A percentile compares a stretch with the other conserved stretches of the same genome.
Evolutionary conservation across 495 filamentous ascomycete genomes (phyloP).

Genomic region (Trichoderma parareesei): DNA sequence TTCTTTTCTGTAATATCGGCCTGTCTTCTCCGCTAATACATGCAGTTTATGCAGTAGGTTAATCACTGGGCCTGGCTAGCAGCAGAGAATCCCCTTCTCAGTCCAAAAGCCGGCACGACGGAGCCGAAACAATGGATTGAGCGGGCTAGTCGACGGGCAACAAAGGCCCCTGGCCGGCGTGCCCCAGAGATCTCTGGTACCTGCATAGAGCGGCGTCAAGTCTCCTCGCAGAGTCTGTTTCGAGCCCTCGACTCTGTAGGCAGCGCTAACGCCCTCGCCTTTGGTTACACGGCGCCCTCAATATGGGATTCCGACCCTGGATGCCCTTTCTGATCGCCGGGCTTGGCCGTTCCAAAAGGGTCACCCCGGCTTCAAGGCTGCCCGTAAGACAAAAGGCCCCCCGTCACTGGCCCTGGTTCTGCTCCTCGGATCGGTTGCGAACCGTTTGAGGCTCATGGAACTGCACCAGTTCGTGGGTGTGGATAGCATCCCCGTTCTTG

Average conservation of each 20-base stretch:
- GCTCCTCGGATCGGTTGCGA: background rate
- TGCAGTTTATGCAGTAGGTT: too few species aligned
- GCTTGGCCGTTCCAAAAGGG: background rate
- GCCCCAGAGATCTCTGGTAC: constrained; percentile 3
- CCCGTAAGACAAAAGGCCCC: background rate
- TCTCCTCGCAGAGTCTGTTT: background rate
- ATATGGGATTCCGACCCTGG: background rate
- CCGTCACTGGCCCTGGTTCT: constrained; percentile 3
- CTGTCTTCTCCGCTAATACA: too few species aligned
- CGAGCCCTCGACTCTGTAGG: background rate
- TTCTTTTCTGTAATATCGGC: too few species aligned
- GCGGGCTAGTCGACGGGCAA: background rate
- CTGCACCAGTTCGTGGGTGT: background rate
- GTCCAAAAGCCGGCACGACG: background rate
- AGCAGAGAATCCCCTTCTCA: too few species aligned
- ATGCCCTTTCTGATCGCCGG: background rate
- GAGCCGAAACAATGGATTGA: constrained; percentile 7
- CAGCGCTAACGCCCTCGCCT: background rate
- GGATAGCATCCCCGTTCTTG: background rate
- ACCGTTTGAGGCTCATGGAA: constrained; percentile 7
- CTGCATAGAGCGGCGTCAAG: background rate
- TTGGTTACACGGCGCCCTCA: background rate
- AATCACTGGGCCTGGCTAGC: too few species aligned
- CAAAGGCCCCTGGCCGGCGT: background rate
- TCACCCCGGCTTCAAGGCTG: background rate